Evolutionary conservation across 805 yeast species (phyloP).

Genomic region (Brettanomyces sp.): DNA sequence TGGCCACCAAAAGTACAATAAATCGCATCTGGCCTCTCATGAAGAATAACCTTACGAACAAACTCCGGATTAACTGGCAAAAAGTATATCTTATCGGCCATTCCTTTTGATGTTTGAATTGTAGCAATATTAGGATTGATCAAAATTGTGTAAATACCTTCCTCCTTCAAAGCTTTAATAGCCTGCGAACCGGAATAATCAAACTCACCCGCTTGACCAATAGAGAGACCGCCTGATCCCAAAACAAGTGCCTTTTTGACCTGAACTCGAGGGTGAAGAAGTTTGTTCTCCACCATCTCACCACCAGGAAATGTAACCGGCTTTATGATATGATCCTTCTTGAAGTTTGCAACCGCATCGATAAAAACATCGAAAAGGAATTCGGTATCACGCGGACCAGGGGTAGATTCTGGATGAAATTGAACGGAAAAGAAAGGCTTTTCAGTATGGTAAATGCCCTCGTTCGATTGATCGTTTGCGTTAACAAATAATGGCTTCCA

Average conservation of each 20-base stretch:
- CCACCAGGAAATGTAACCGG: conserved; percentile 93
- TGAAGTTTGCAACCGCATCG: conserved; percentile 61
- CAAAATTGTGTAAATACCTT: conserved; percentile 90
- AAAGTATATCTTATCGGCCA: conserved; percentile 96
- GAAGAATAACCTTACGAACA: conserved; percentile 88
- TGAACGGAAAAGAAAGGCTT: conserved; percentile 95
- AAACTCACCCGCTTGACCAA: conserved; percentile 99
- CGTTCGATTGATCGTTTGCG: conserved; percentile 95
- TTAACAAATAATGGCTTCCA: conserved; percentile 95
- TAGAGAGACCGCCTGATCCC: conserved; percentile 97
- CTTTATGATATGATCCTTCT: conserved; percentile 45
- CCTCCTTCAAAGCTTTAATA: conserved; percentile 95
- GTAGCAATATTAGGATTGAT: conserved; percentile 98
- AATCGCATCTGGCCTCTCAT: conserved; percentile 95
- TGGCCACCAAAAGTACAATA: conserved; percentile 98
- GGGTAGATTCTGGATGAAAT: conserved; percentile 98
- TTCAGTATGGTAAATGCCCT: conserved; percentile 88
- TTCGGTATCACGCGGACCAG: conserved; percentile 99
- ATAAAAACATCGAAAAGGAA: conserved; percentile 92
- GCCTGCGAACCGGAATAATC: conserved; percentile 99
- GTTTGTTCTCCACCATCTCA: conserved; percentile 56
- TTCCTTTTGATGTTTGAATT: conserved; percentile 93
- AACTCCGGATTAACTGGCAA: conserved; percentile 96
- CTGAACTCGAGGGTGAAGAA: conserved; percentile 66
- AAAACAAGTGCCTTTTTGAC: conserved; percentile 88